phyloP scores from a whole-genome alignment of 257 asterid genomes.

The Pogostemon cablin region DNA sequence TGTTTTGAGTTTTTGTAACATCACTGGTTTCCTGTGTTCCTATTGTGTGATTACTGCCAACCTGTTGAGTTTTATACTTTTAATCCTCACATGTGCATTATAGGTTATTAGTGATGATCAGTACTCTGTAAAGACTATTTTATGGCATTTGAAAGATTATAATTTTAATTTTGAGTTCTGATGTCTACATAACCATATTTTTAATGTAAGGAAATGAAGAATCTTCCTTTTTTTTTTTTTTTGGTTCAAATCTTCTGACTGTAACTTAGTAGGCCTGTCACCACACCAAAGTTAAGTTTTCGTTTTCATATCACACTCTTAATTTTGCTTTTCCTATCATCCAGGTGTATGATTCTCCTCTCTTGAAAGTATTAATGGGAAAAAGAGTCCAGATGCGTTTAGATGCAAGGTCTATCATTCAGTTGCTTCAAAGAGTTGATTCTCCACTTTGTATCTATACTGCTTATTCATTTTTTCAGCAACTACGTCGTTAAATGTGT shows the following conservation, averaged over 20 bases:
- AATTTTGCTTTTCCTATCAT: conserved; percentile 18
- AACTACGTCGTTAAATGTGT: conserved; percentile 4
- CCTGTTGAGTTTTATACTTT: conserved; percentile 10
- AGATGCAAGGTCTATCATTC: conserved; percentile 71
- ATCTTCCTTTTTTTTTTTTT: background rate
- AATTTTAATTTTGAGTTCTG: background rate
- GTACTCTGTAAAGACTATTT: background rate
- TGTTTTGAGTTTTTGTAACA: too few relatives aligned
- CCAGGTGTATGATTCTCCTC: conserved; percentile 90
- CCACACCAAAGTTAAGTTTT: too few relatives aligned
- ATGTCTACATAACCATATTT: conserved; percentile 11
- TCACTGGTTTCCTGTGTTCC: background rate
- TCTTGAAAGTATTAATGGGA: conserved; percentile 63
- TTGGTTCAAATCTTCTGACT: too few relatives aligned
- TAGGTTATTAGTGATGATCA: conserved; percentile 16
- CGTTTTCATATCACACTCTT: too few relatives aligned
- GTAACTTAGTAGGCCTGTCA: too few relatives aligned
- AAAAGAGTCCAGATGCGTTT: conserved; percentile 64
- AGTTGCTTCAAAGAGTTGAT: conserved; percentile 67
- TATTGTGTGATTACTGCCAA: background rate
- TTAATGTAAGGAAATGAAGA: background rate
- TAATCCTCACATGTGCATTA: conserved; percentile 10
- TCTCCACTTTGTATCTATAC: conserved; percentile 63
- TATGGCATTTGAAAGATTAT: conserved; percentile 20
- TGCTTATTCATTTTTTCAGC: conserved; percentile 27